Conservation (phyloP, 768 basidiomycete species). For the Lyophyllum decastes region DNA sequence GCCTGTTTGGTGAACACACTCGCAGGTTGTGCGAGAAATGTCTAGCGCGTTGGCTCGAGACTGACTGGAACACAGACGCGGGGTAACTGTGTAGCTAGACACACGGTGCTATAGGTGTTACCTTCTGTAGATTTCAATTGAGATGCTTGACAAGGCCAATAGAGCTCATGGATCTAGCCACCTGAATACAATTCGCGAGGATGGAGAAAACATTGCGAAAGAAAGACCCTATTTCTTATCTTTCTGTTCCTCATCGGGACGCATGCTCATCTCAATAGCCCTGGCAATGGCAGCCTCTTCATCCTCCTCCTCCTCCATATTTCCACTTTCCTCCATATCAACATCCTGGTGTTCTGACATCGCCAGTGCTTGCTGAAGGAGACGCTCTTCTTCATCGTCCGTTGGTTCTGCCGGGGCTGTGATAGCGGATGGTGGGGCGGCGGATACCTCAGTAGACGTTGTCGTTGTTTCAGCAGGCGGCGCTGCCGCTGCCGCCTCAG, state of each 20-base stretch:
- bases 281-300: conserved; percentile 90
- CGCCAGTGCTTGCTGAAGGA: conserved; percentile 76
- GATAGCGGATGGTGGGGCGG: conserved; percentile 23
- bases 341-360: conserved; percentile 66
- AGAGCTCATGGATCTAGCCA: background rate
- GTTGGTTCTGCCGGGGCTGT: conserved; percentile 42
- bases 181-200: background rate
- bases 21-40: too few species aligned
- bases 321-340: conserved; percentile 45
- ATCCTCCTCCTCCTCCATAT: conserved; percentile 64
- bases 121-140: background rate
- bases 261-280: conserved; percentile 95
- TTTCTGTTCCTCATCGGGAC: conserved; percentile 41
- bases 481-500: conserved; percentile 44
- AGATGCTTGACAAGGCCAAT: background rate
- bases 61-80: too few species aligned
- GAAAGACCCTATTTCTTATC: conserved; percentile 31
- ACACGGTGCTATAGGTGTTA: background rate
- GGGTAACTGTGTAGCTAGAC: background rate
- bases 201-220: background rate
- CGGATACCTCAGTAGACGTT: conserved; percentile 24
- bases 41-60: too few species aligned
- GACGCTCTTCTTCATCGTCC: conserved; percentile 77
- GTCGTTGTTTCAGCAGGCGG: conserved; percentile 34
- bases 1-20: too few species aligned